These are phyloP conservation scores for Fusarium dimerum DNA, from an alignment of 2,329 filamentous ascomycete genomes.

Conservation along the genomic window DNA sequence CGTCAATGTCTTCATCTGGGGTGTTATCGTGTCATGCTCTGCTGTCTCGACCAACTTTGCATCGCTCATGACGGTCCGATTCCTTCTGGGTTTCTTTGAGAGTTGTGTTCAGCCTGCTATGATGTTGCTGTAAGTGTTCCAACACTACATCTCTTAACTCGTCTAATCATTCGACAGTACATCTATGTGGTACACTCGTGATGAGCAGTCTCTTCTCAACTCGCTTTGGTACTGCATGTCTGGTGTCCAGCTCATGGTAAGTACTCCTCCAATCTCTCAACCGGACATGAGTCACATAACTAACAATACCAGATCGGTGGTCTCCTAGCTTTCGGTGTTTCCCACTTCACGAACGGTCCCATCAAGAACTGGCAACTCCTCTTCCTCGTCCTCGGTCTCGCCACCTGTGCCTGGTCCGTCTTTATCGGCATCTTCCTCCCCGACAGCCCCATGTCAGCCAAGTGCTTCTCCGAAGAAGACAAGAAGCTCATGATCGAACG, in stretches of 20 bases:
- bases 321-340: conserved; percentile 40
- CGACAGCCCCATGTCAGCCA: conserved; percentile 52
- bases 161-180: not conserved
- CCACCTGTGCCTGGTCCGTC: conserved; percentile 37
- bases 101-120: conserved; percentile 47
- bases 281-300: not conserved
- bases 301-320: conserved; percentile 31
- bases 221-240: conserved; percentile 36
- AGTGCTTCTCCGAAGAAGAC: conserved; percentile 46
- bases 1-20: conserved; percentile 45
- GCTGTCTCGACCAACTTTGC: conserved; percentile 41
- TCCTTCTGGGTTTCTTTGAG: conserved; percentile 48
- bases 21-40: conserved; percentile 36
- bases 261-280: not conserved
- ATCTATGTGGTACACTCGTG: conserved; percentile 16
- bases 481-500: conserved; percentile 32
- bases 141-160: not conserved
- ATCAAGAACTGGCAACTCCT: conserved; percentile 39
- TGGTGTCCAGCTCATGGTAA: conserved; percentile 37
- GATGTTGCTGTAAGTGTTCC: conserved; percentile 37
- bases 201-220: conserved; percentile 16
- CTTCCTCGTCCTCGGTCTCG: conserved; percentile 43
- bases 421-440: conserved; percentile 45
- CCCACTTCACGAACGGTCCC: conserved; percentile 29
- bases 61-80: conserved; percentile 41